Percentiles rank a stretch among this genome's conserved stretches.
phyloP scores from a whole-genome alignment of 1,284 basidiomycete species.

The Cronartium ribicola region DNA sequence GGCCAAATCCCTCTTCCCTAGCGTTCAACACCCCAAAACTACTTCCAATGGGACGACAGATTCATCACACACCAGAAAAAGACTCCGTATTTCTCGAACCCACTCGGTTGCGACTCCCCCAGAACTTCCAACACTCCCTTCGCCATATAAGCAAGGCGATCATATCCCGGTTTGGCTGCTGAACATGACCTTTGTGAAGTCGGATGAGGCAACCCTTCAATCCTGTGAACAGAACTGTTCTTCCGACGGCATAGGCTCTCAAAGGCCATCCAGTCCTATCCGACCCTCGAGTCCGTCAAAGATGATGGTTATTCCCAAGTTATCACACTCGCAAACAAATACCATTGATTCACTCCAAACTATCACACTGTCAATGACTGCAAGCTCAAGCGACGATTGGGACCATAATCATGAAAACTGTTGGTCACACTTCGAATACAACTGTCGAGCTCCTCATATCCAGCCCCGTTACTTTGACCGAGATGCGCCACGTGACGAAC shows the following conservation, averaged over 20 bases:
- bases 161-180: not conserved
- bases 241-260: not conserved
- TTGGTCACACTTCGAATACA: conserved; percentile 32
- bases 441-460: conserved; percentile 18
- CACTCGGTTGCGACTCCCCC: not conserved
- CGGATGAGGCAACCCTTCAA: not conserved
- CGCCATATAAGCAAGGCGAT: not conserved
- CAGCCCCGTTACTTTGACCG: conserved; percentile 22
- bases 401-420: conserved; percentile 16
- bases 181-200: not conserved
- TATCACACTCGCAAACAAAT: not conserved
- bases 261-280: not conserved
- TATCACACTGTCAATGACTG: too few species aligned
- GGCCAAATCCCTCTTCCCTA: too few species aligned
- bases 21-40: too few species aligned
- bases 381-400: not conserved
- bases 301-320: not conserved
- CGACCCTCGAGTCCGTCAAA: not conserved
- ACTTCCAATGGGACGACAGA: too few species aligned
- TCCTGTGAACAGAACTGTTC: not conserved
- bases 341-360: not conserved
- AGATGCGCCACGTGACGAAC: conserved; percentile 8
- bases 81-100: not conserved
- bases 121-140: not conserved
- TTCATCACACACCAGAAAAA: too few species aligned